Base-by-base conservation (phyloP, 495 filamentous ascomycete species). In the Amphirosellinia nigrospora region DNA sequence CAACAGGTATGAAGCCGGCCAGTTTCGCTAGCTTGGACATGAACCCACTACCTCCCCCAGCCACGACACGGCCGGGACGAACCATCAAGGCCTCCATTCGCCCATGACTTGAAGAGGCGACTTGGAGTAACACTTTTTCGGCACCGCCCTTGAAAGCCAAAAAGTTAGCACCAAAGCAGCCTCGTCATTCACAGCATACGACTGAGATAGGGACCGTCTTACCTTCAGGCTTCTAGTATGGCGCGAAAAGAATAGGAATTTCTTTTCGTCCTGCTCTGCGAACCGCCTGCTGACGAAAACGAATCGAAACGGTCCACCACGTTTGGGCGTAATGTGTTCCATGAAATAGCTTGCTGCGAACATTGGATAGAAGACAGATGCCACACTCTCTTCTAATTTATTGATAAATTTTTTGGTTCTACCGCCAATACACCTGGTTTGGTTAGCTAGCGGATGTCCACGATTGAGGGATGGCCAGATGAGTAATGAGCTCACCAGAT, bases 221-320 rank as follows among this genome's bases (percentile, higher is more conserved):
- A 86, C 86, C 65, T 86, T 80, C 26, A 86, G 79, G 7, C 74
- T 79, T 43, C 86, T 76, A 19, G 80, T 80, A 26, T 85, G 79
- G 10, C 70, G 63, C 70, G 82, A 67, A 69, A 86, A 81, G 70
- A 78, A 79, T 39, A 88, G 69, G 4, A 72, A 52, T 74, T 82
- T 85, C 0, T 66, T 73, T 73, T 85, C 80, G 53, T 87, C 82
- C 72, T 81, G 79, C 68, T 87, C 85, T 13, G 82, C 80, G 0
- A 73, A 73, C 8, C 72, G 79, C 23, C 86, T 85, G 68, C 85
- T 86, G 60, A 82, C 78, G 73, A 86, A 86, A 3, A 87, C 74
- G 68, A 87, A 88, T 11, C 82, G 79, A 66, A 89, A 86, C 39
- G 80, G 56, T 76, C 79, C 62, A 3, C 70, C 70, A 16, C 78